Base-by-base conservation (phyloP, 768 basidiomycete species). In the Naematelia encephala region DNA sequence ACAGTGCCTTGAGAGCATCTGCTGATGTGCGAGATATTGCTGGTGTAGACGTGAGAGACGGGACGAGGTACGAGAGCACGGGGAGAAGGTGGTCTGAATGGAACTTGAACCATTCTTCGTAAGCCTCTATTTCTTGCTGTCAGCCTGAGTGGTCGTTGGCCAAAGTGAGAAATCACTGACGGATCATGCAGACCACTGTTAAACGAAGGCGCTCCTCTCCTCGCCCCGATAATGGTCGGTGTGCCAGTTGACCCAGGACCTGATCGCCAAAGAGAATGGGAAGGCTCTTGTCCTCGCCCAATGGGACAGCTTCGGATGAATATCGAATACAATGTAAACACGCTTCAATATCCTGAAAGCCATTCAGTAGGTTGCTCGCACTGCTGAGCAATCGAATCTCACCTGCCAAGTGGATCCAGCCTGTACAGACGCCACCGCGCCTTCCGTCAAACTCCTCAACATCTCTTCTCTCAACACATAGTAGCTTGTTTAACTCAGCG, bases 401-500 rank as follows among this genome's bases (percentile, higher is more conserved):
- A 89, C 91, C 84, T 91, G 87, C 90, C 90, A 92, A 29, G 80
- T 12, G 12, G 55, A 51, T 51, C 52, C 51, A 46, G 14, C 39
- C 16, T 69, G 43, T 12, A 92, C 77, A 30, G 83, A 81, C 50
- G 85, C 82, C 13, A 79, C 74, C 14, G 89, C 80, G 46, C 87
- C 85, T 23, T 82, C 81, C 39, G 91, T 79, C 62, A 87, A 85
- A 68, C 82, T 87, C 0, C 80, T 82, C 28, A 94, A 81, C 85
- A 94, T 87, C 51, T 90, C 86, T 52, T 89, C 85, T 42, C 91
- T 85, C 1, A 96, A 81, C 28, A 94, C 84, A 72, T 94, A 96
- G 68, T 87, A 94, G 11, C 30, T 44, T 21, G 10, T 5, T 12
- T 52, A 16, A 52, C 25, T 3, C 27, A 12, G n/a, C n/a, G n/a